Evolutionary conservation across 73 alveolate species (phyloP).

Genomic region (Vitrella brassicaformis): DNA sequence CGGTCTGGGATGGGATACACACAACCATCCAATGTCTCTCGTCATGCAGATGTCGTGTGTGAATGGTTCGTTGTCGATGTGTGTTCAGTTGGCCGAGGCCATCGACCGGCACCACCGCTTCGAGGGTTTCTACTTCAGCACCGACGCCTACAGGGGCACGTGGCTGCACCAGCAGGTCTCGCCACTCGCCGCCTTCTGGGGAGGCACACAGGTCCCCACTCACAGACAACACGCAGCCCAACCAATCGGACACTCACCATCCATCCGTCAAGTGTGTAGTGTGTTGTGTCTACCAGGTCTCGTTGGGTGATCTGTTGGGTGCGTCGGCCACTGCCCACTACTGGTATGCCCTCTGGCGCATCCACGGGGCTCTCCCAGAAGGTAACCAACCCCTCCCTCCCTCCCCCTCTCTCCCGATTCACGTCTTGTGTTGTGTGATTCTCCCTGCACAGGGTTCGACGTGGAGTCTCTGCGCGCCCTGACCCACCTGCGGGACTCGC

Average conservation of each 20-base stretch:
- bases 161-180: slow-evolving; percentile 17
- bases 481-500: slow-evolving; percentile 38
- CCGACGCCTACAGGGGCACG: slow-evolving; percentile 20
- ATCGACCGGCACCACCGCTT: slow-evolving; percentile 16
- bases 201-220: slow-evolving; percentile 11
- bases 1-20: slow-evolving; percentile 8
- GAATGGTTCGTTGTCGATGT: no score
- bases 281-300: neutral
- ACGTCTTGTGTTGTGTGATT: no score
- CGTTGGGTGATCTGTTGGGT: neutral
- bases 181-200: slow-evolving; percentile 24
- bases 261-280: neutral
- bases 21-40: neutral
- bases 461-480: no score
- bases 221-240: no score
- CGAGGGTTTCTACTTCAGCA: slow-evolving; percentile 26
- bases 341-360: slow-evolving; percentile 21
- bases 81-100: no score
- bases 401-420: no score
- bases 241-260: no score
- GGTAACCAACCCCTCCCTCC: no score
- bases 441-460: no score
- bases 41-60: no score
- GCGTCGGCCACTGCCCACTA: neutral
- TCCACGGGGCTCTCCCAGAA: slow-evolving; percentile 21